Conservation (phyloP, 208 protist genomes). For the Leishmania martiniquensis region DNA sequence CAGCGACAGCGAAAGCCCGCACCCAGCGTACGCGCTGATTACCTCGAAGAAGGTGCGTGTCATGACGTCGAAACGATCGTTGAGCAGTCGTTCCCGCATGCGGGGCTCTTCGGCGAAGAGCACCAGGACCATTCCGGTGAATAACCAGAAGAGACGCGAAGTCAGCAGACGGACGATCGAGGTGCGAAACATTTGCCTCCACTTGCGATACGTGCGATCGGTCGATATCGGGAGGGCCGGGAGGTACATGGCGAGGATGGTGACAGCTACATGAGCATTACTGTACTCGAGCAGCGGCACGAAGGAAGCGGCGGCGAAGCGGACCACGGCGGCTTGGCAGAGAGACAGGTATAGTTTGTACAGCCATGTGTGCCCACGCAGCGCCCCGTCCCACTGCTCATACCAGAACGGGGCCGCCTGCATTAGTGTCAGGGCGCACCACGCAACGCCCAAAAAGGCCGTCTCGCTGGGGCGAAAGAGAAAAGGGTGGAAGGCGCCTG, state of each 20-base stretch:
- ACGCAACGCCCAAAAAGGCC: constrained; percentile 56
- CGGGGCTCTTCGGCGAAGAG: constrained; percentile 56
- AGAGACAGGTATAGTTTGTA: constrained; percentile 78
- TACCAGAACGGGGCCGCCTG: constrained; percentile 70
- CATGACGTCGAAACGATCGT: constrained; percentile 68
- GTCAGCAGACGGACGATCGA: constrained; percentile 68
- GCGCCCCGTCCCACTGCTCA: constrained; percentile 66
- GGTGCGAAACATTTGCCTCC: constrained; percentile 70
- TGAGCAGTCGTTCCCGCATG: constrained; percentile 26
- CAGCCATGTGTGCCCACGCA: constrained; percentile 40
- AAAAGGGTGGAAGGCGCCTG: constrained; percentile 72
- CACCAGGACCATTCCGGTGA: constrained; percentile 59
- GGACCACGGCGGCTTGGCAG: constrained; percentile 66
- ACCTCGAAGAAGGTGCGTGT: constrained; percentile 81
- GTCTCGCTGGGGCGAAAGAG: constrained; percentile 65
- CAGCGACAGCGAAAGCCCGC: constrained; percentile 59
- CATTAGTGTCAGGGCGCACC: constrained; percentile 52
- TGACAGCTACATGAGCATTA: constrained; percentile 73
- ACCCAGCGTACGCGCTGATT: constrained; percentile 74
- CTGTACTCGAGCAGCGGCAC: constrained; percentile 66
- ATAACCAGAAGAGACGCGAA: constrained; percentile 83
- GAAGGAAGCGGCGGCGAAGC: constrained; percentile 78
- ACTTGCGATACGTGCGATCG: constrained; percentile 75
- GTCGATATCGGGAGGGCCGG: constrained; percentile 80
- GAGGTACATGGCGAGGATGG: constrained; percentile 80